Percentiles rank a stretch among this genome's conserved stretches.
Conservation (phyloP, 768 basidiomycete species). For the Boletus rex-veris region DNA sequence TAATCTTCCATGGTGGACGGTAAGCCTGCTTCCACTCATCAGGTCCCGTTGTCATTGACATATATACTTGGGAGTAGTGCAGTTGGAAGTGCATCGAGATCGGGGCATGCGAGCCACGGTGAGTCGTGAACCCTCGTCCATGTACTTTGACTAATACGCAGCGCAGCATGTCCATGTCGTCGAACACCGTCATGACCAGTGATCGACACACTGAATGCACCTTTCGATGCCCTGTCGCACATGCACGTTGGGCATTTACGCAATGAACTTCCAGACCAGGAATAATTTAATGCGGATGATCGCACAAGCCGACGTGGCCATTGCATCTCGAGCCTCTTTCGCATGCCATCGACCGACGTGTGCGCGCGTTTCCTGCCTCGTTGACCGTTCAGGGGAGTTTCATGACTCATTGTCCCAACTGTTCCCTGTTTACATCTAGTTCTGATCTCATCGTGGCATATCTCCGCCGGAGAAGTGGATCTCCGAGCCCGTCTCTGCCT, state of each 20-base stretch:
- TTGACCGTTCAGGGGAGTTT: not conserved
- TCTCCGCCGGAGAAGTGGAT: constrained; percentile 19
- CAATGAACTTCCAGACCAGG: not conserved
- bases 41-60: not conserved
- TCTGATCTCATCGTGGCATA: constrained; percentile 3
- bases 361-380: constrained; percentile 1
- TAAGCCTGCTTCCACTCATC: not conserved
- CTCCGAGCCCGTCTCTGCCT: constrained; percentile 3
- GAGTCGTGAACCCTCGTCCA: not conserved
- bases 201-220: not conserved
- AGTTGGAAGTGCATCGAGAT: not conserved
- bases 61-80: too few relatives aligned
- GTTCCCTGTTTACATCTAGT: not conserved
- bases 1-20: constrained; percentile 8
- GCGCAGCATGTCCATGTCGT: not conserved
- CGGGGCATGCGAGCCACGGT: not conserved
- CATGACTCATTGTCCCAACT: not conserved
- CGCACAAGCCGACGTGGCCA: not conserved
- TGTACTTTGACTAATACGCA: not conserved
- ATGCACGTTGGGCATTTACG: not conserved
- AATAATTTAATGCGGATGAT: not conserved
- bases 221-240: not conserved
- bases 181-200: constrained; percentile 1
- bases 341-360: not conserved
- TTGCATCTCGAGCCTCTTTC: not conserved